Base-by-base conservation (phyloP, 1,139 yeast species). In the Lodderomyces jiufengensis region DNA sequence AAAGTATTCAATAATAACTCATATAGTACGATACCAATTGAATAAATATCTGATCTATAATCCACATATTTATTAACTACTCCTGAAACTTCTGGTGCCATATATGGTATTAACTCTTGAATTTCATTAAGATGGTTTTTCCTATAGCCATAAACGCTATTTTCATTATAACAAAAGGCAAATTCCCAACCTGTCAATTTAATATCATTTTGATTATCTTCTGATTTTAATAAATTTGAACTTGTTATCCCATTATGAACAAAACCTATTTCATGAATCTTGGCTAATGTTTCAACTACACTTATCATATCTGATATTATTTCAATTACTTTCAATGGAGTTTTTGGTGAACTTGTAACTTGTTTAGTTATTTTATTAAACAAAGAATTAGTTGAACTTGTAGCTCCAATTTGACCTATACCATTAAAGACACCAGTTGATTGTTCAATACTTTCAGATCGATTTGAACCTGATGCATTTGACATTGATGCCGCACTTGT, bases 51-150 rank as follows among this genome's bases (percentile, higher is more conserved):
- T 0, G 80, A 63, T 32, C 77, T 56, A 45, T 58, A 67, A 42
- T 74, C 79, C 7, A 72, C 74, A 3, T 64, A 54, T 25, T 62
- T 54, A 30, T 59, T 58, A 11, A 61, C 55, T 20, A 66, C 68
- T 2, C 75, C 70, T 12, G 76, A 63, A 3, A 68, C 59, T 48
- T 76, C 80, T 1, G 81, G 81, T 1, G 80, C 68, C 45, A 73
- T 66, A 43, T 67, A 76, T 0, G 77, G 76, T 27, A 74, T 50
- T 43, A 66, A 58, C 24, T 64, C 70, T 1, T 63, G 57, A 7
- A 71, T 51, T 12, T 52, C 50, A 11, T 45, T 43, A 27, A 58
- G 46, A 36, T 63, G 61, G 9, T 53, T 50, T 24, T 54, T 52
- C 24, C 73, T 44, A 37, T 54, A 63, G 20, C 61, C 59, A 32